Base-by-base conservation (phyloP, 192 early-diverging fungal genomes). In the Umbelopsis sp. region DNA sequence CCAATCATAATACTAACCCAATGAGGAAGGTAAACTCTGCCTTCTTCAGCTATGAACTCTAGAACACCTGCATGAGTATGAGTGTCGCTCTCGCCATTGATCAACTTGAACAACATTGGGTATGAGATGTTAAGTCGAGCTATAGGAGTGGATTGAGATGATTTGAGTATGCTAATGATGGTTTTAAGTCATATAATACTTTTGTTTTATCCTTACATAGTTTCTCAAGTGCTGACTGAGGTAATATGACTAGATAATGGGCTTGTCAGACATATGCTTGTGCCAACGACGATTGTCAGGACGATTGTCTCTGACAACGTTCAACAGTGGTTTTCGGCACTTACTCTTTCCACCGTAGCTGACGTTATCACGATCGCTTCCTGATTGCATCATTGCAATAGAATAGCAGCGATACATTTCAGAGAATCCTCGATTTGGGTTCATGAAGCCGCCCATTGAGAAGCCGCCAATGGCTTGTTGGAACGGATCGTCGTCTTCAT, bases 1-100 rank as follows among this genome's bases (percentile, higher is more conserved):
- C 38, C 36, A 38, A 5, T 38, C 36, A 41, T 11, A n/a, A 11
- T 12, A n/a, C 81, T 31, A 82, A 95, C 91, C 98, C 98, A 99
- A 47, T 94, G 92, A 59, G 98, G 98, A 49, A 99, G 75, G 76
- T 98, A 99, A 10, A 90, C 92, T 10, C 94, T 82, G 34, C 98
- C 98, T 83, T 98, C 96, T 77, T 98, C 97, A 12, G 98, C 97
- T 41, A 93, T 96, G 74, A 99, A 99, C 83, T 99, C 97, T 10
- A 99, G 88, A 10, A 99, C 98, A 71, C 98, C 98, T 29, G 96
- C 95, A 71, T 99, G 96, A 20, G 97, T 91, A 50, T 85, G 80
- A 66, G 72, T 84, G 2, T 80, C 78, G 22, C 82, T 71, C 6
- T 77, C 71, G 52, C 83, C 84, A 76, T 91, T 94, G 12, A 86